These are phyloP conservation scores for Alnus glutinosa DNA, from an alignment of 306 rosid species.

Conservation along the genomic window DNA sequence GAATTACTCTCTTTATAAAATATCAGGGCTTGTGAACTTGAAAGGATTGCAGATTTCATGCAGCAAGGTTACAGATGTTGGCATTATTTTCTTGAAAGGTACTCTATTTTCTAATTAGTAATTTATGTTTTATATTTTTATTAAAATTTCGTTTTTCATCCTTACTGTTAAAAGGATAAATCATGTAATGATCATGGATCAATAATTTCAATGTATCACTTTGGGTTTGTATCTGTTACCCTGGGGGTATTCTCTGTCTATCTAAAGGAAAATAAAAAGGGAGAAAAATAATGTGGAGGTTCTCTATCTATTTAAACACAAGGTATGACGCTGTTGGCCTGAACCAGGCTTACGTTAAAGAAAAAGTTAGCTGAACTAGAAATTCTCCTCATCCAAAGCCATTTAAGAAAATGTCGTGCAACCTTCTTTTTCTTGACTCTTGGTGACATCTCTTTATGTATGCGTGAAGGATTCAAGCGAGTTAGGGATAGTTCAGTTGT, in stretches of 20 bases:
- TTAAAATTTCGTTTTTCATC: constrained; percentile 9
- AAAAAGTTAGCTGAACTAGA: not conserved
- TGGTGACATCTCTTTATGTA: not conserved
- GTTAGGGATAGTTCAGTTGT: not conserved
- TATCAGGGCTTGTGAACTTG: constrained; percentile 79
- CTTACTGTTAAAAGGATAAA: not conserved
- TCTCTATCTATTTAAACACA: not conserved
- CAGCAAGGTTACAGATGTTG: constrained; percentile 78
- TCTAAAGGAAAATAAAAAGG: not conserved
- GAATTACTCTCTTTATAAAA: constrained; percentile 25
- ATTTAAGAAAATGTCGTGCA: not conserved
- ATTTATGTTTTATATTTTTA: constrained; percentile 1
- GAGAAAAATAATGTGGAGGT: not conserved
- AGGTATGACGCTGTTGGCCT: constrained; percentile 14
- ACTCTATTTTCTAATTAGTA: constrained; percentile 6
- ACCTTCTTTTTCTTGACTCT: not conserved
- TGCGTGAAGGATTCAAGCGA: not conserved
- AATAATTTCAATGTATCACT: not conserved
- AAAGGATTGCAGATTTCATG: constrained; percentile 72
- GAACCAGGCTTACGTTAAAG: not conserved
- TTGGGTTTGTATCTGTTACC: constrained; percentile 1
- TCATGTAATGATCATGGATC: constrained; percentile 24
- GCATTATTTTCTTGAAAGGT: constrained; percentile 81
- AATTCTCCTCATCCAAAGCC: not conserved
- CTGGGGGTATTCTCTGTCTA: not conserved